Conservation (phyloP, 2,329 filamentous ascomycete genomes). For the Hypoxylon sp. region DNA sequence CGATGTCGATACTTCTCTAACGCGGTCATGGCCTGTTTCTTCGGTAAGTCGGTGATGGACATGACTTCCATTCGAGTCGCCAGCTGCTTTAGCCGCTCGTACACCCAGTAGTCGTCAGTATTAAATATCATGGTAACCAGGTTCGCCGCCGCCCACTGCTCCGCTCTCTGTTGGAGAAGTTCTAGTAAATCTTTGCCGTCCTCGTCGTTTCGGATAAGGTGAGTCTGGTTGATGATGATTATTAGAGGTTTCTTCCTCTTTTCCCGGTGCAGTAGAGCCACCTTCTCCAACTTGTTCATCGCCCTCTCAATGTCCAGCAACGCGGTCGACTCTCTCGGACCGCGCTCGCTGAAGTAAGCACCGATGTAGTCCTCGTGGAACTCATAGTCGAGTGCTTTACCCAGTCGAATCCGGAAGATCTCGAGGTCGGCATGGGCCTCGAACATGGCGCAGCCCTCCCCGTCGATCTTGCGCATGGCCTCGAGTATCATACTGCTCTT, state of each 20-base stretch:
- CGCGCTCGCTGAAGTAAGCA: constrained; percentile 91
- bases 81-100: constrained; percentile 90
- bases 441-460: constrained; percentile 91
- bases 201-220: constrained; percentile 89
- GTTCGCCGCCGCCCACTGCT: constrained; percentile 93
- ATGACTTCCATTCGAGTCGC: constrained; percentile 95
- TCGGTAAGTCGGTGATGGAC: constrained; percentile 82
- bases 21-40: constrained; percentile 77
- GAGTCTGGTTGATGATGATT: constrained; percentile 94
- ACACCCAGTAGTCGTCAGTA: constrained; percentile 98
- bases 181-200: constrained; percentile 94
- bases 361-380: constrained; percentile 98
- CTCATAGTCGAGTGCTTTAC: constrained; percentile 94
- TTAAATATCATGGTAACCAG: constrained; percentile 94
- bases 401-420: constrained; percentile 90
- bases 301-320: constrained; percentile 95
- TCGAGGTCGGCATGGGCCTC: constrained; percentile 95
- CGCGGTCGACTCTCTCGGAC: constrained; percentile 89
- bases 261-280: constrained; percentile 76
- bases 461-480: constrained; percentile 91
- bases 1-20: constrained; percentile 80
- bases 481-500: constrained; percentile 97
- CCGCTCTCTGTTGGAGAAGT: constrained; percentile 91
- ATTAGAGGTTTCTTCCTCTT: constrained; percentile 74
- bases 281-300: constrained; percentile 97